phyloP scores from a whole-genome alignment of 768 basidiomycete genomes.

The Lentinula sp. region DNA sequence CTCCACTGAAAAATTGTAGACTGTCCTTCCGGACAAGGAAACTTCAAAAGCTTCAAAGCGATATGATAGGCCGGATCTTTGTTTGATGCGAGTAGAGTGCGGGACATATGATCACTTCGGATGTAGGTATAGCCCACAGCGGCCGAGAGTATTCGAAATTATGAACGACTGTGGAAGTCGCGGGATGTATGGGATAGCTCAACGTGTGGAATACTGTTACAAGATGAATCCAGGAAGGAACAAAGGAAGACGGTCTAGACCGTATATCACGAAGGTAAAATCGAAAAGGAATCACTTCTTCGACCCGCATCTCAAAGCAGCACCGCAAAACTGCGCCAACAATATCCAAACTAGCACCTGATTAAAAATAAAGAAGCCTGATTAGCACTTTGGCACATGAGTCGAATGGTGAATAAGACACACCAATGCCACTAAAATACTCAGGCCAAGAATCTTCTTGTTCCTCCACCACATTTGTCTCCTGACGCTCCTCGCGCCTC shows the following conservation, averaged over 20 bases:
- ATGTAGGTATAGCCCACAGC: not conserved
- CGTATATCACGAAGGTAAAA: not conserved
- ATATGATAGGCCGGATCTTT: conserved; percentile 15
- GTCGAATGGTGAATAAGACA: conserved; percentile 17
- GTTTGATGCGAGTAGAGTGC: not conserved
- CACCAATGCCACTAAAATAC: conserved; percentile 66
- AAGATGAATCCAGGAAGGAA: not conserved
- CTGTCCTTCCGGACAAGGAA: not conserved
- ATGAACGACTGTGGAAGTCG: not conserved
- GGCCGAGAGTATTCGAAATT: not conserved
- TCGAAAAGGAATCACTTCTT: not conserved
- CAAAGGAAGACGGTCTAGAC: not conserved
- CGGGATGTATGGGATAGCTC: not conserved
- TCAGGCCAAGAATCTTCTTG: conserved; percentile 60
- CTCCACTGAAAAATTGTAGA: not conserved
- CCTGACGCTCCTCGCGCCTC: conserved; percentile 79
- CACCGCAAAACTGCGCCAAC: conserved; percentile 86
- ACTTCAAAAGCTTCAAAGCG: not conserved
- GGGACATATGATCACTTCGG: not conserved
- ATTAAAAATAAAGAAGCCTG: not conserved
- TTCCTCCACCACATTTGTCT: conserved; percentile 92
- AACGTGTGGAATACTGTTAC: not conserved
- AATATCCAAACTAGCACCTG: conserved; percentile 52
- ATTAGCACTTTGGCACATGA: not conserved
- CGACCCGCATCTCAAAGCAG: conserved; percentile 58